Conservation (phyloP, 352 stramenopile species). For the Pythium utonaiense region DNA sequence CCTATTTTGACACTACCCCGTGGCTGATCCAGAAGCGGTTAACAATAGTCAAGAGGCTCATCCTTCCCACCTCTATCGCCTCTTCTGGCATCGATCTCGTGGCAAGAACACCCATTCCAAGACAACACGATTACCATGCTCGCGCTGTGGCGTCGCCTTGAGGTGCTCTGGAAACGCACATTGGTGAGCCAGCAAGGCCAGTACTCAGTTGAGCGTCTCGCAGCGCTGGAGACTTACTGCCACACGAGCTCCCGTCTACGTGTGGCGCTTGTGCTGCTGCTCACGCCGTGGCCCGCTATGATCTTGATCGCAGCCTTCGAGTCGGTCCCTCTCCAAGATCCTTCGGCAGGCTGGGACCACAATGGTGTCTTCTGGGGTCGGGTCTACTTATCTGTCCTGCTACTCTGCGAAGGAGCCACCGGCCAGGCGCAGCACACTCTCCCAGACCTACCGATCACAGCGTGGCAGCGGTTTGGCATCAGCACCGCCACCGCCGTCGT, state of each 20-base stretch:
- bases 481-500: background rate
- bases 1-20: too few species aligned
- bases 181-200: constrained; percentile 7
- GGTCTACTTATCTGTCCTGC: background rate
- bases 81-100: too few species aligned
- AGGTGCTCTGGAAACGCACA: background rate
- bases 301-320: constrained; percentile 7
- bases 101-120: too few species aligned
- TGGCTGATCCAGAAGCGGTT: background rate
- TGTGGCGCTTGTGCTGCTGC: background rate
- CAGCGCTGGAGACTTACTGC: constrained; percentile 5
- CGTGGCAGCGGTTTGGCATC: background rate
- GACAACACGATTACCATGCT: too few species aligned
- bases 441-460: background rate
- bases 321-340: constrained; percentile 9
- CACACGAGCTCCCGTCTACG: background rate
- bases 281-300: background rate
- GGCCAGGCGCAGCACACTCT: background rate
- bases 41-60: background rate
- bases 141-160: background rate
- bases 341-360: background rate
- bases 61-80: too few species aligned
- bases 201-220: constrained; percentile 11
- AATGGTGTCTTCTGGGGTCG: background rate
- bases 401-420: background rate